Evolutionary conservation across 768 basidiomycete genomes (phyloP), one percentile per base, ranked within the genome.

Genomic region (Clitopilus passeckerianus): DNA sequence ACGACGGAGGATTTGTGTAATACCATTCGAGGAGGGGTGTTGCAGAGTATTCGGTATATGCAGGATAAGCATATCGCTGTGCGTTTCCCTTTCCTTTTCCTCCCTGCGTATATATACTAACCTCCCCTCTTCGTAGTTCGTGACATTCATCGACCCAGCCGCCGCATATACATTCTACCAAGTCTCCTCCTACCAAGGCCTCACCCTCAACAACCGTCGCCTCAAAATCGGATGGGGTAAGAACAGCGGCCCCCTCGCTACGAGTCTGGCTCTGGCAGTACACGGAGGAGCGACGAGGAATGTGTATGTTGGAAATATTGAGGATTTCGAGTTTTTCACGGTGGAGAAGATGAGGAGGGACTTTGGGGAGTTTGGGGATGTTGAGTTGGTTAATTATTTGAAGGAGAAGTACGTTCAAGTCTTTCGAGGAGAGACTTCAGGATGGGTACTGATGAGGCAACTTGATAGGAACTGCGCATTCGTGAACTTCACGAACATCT

Each of bases 171-270:
- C 91, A 9, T 98, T 99, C 81, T 95, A 86, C 84, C 91, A 96
- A 68, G 88, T 93, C 35, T 94, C 96, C 15, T 86, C 89, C 1
- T 90, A 86, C 69, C 90, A 94, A 64, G 95, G 95, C 6, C 78
- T 99, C 58, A 93, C 89, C 22, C 79, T 98, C 60, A 95, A 94
- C 78, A 93, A 94, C 72, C 89, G 95, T 44, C 86, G 95, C 24
- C 83, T 98, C 62, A 98, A 98, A 79, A 86, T 98, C 65, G 95
- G 96, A 53, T 99, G 96, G 97, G 96, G 96, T 59, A 98, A 96
- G 82, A 91, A 91, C 68, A 88, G 93, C 15, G 95, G 94, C 5
- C 89, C 94, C 16, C 79, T 96, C 15, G 83, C 88, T 16, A 90
- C 95, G 15, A 83, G 87, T 1, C 80, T 97, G 37, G 90, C 93